phyloP scores from a whole-genome alignment of 208 protist genomes.

The Wallacemonas sp. region DNA sequence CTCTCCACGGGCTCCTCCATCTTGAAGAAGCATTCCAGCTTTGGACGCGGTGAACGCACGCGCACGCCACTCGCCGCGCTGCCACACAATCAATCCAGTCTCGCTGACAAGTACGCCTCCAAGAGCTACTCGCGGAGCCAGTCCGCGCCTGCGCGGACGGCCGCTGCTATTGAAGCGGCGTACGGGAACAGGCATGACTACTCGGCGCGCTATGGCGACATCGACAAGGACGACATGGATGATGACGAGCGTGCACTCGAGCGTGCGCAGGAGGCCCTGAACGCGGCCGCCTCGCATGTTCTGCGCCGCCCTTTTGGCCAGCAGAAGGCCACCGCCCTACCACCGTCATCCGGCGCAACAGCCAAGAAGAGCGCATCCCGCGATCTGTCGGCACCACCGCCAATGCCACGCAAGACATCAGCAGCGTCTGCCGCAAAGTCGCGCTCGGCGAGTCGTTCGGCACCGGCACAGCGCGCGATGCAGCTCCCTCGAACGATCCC shows the following conservation, averaged over 20 bases:
- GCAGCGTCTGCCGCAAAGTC: too few relatives aligned
- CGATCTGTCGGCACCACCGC: constrained; percentile 1
- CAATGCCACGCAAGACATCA: not conserved
- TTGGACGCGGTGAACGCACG: not conserved
- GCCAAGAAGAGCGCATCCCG: not conserved
- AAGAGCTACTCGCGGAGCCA: constrained; percentile 16
- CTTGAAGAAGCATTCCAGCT: constrained; percentile 20
- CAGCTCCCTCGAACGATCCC: constrained; percentile 6
- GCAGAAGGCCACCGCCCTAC: not conserved
- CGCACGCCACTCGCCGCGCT: not conserved
- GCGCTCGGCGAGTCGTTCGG: not conserved
- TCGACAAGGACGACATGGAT: not conserved
- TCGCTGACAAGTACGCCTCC: not conserved
- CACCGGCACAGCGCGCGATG: not conserved
- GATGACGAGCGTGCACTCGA: constrained; percentile 30
- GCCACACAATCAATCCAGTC: constrained; percentile 5
- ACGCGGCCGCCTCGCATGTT: constrained; percentile 23
- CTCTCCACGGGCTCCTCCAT: not conserved
- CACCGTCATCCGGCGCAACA: not conserved
- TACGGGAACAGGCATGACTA: not conserved
- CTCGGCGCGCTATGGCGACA: not conserved
- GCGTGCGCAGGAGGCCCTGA: constrained; percentile 35
- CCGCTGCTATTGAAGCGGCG: not conserved
- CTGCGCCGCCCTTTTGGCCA: constrained; percentile 31
- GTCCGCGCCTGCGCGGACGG: constrained; percentile 1